A percentile compares a stretch with the other conserved stretches of the same genome.
These are phyloP conservation scores for Mallotus nudiflorus DNA, from an alignment of 345 rosid genomes.

Conservation along the genomic window DNA sequence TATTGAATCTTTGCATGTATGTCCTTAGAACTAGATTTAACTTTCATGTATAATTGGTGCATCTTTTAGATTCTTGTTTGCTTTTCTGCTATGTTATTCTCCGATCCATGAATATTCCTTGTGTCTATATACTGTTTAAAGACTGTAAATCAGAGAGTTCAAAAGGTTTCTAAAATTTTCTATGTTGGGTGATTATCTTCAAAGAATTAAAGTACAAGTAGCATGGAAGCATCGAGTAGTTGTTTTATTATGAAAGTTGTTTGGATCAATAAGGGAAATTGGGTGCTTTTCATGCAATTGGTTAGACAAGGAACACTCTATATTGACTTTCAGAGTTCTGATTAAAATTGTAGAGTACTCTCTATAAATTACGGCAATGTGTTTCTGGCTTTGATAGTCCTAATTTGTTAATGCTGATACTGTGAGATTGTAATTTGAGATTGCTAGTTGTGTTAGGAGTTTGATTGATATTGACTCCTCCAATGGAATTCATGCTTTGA, in stretches of 20 bases:
- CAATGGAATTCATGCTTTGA: not conserved
- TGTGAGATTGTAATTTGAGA: not conserved
- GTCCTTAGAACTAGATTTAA: not conserved
- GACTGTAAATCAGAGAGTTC: not conserved
- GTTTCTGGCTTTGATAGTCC: no score
- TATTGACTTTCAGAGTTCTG: no score
- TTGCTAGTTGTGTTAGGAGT: not conserved
- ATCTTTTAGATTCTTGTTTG: not conserved
- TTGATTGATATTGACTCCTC: not conserved
- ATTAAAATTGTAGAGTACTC: no score
- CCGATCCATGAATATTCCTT: not conserved
- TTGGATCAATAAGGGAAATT: not conserved
- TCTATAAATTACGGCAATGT: no score
- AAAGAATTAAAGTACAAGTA: no score
- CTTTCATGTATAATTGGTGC: no score
- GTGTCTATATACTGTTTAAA: not conserved
- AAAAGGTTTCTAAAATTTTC: not conserved
- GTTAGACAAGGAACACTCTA: no score
- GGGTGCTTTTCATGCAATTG: not conserved
- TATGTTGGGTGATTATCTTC: no score
- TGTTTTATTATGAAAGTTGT: no score
- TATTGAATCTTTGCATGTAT: not conserved
- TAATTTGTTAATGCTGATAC: not conserved
- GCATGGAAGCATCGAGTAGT: no score
- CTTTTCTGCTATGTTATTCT: not conserved